Evolutionary conservation across 257 asterid species (phyloP).

Genomic region (Buddleja alternifolia): DNA sequence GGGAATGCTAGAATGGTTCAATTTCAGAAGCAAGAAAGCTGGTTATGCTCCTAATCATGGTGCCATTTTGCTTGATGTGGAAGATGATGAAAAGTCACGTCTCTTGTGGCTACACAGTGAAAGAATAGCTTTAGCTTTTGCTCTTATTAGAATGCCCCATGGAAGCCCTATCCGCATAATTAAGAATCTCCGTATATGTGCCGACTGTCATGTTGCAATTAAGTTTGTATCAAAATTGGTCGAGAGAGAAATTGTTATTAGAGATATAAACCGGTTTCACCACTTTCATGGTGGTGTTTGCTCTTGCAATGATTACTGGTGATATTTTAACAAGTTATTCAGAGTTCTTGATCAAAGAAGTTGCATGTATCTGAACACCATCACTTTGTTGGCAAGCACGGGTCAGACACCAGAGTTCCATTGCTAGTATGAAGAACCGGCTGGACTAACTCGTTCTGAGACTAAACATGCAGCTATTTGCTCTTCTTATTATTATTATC

Average conservation of each 20-base stretch:
- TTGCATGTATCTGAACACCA: background rate
- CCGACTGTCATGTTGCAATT: constrained; percentile 80
- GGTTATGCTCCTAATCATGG: constrained; percentile 70
- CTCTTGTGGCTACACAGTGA: constrained; percentile 94
- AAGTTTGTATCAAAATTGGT: constrained; percentile 59
- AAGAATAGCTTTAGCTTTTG: constrained; percentile 85
- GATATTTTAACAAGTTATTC: constrained; percentile 28
- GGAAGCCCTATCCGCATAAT: constrained; percentile 80
- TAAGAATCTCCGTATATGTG: constrained; percentile 78
- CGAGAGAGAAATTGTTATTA: constrained; percentile 59
- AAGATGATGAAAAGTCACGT: constrained; percentile 83
- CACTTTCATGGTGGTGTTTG: constrained; percentile 74
- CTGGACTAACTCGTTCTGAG: too few relatives aligned
- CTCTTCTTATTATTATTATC: background rate
- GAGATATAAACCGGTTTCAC: constrained; percentile 83
- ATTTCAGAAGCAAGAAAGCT: constrained; percentile 48
- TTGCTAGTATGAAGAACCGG: too few relatives aligned
- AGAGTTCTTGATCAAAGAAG: constrained; percentile 16
- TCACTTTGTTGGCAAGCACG: too few relatives aligned
- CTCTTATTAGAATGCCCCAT: constrained; percentile 64
- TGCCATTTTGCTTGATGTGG: constrained; percentile 83
- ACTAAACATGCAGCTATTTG: background rate
- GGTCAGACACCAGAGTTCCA: too few relatives aligned
- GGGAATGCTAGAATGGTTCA: constrained; percentile 89
- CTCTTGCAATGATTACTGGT: constrained; percentile 94